phyloP scores from a whole-genome alignment of 2,329 filamentous ascomycete genomes.

The Dendrostoma leiphaemia region DNA sequence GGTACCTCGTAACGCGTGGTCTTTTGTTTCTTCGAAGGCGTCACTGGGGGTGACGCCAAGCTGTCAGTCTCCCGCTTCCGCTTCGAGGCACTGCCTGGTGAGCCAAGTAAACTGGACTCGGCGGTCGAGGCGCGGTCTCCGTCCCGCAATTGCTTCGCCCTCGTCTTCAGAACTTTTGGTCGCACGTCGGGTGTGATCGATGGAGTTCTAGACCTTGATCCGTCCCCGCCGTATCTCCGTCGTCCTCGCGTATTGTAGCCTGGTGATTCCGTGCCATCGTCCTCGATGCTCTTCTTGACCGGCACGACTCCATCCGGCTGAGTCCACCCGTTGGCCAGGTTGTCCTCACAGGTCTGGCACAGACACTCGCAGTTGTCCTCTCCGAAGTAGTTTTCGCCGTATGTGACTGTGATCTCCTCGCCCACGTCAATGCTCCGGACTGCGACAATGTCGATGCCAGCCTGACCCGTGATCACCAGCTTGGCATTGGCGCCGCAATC shows the following conservation, averaged over 20 bases:
- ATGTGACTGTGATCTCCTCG: slow-evolving; percentile 95
- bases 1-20: slow-evolving; percentile 29
- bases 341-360: slow-evolving; percentile 80
- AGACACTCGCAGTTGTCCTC: slow-evolving; percentile 93
- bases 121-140: slow-evolving; percentile 33
- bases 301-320: slow-evolving; percentile 45
- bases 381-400: slow-evolving; percentile 95
- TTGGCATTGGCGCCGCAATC: slow-evolving; percentile 92
- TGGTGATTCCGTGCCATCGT: slow-evolving; percentile 37
- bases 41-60: slow-evolving; percentile 53
- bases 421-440: slow-evolving; percentile 77
- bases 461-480: slow-evolving; percentile 77
- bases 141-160: slow-evolving; percentile 30
- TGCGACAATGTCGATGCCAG: slow-evolving; percentile 89
- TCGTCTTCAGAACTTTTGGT: slow-evolving; percentile 44
- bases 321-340: slow-evolving; percentile 79
- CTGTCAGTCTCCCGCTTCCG: slow-evolving; percentile 42
- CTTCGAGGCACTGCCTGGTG: slow-evolving; percentile 29
- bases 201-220: slow-evolving; percentile 52
- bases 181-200: slow-evolving; percentile 57
- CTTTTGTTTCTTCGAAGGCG: slow-evolving; percentile 52
- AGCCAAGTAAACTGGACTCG: slow-evolving; percentile 30
- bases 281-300: slow-evolving; percentile 53
- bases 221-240: slow-evolving; percentile 49
- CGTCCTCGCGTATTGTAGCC: slow-evolving; percentile 57